phyloP scores from a whole-genome alignment of 257 asterid genomes.

The Jasminum sambac region DNA sequence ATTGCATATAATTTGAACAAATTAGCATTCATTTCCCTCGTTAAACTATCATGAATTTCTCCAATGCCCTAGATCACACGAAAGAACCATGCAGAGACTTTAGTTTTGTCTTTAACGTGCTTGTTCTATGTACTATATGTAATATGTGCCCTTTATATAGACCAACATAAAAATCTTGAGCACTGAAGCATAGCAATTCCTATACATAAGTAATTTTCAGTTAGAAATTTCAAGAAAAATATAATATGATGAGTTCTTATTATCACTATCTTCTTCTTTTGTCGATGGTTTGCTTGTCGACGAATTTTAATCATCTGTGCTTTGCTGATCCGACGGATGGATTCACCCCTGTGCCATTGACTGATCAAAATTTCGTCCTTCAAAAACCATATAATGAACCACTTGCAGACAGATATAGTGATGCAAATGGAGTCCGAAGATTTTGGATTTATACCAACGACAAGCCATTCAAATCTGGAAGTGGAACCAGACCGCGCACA shows the following conservation, averaged over 20 bases:
- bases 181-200: too few species aligned
- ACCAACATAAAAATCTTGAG: too few species aligned
- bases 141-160: background rate
- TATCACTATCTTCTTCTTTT: background rate
- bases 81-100: background rate
- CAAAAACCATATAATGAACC: slow-evolving; percentile 40
- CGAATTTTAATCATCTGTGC: background rate
- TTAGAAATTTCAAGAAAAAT: background rate
- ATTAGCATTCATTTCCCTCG: background rate
- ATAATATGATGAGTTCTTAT: background rate
- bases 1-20: background rate
- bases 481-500: slow-evolving; percentile 36
- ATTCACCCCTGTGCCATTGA: slow-evolving; percentile 31
- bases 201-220: too few species aligned
- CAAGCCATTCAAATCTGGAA: slow-evolving; percentile 28
- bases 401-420: slow-evolving; percentile 29
- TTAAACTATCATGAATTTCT: background rate
- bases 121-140: background rate
- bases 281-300: background rate
- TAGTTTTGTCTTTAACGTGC: slow-evolving; percentile 1
- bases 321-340: slow-evolving; percentile 37
- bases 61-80: background rate
- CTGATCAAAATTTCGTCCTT: slow-evolving; percentile 26
- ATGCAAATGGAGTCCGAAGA: slow-evolving; percentile 19
- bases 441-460: slow-evolving; percentile 39